phyloP scores from a whole-genome alignment of 768 basidiomycete genomes.

The Pseudohyphozyma bogoriensis region DNA sequence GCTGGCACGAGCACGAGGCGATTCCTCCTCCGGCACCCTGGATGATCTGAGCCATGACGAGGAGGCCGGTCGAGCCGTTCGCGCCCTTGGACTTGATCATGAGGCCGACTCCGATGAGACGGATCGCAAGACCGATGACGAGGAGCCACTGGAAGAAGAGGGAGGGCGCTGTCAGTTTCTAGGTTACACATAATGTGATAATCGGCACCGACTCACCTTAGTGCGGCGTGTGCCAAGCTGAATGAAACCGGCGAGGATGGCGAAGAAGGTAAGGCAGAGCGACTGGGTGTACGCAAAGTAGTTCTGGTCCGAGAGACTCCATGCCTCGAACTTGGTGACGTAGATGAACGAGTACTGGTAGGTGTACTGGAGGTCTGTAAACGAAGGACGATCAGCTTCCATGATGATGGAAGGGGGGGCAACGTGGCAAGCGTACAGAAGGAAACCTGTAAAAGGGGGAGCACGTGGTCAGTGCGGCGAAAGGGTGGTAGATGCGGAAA shows the following conservation, averaged over 20 bases:
- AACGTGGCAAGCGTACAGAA: constrained; percentile 1
- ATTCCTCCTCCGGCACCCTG: constrained; percentile 68
- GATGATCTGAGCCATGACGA: constrained; percentile 59
- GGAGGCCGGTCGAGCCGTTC: constrained; percentile 37
- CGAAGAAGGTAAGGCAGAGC: constrained; percentile 50
- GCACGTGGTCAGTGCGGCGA: constrained; percentile 49
- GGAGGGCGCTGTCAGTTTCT: background rate
- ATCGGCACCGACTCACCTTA: constrained; percentile 43
- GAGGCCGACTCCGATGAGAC: constrained; percentile 54
- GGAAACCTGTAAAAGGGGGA: constrained; percentile 21
- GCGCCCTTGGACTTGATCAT: constrained; percentile 65
- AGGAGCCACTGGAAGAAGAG: constrained; percentile 41
- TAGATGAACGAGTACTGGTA: constrained; percentile 61
- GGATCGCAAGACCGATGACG: constrained; percentile 51
- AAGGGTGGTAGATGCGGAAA: constrained; percentile 9
- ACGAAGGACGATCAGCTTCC: too few species aligned
- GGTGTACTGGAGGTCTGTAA: constrained; percentile 53
- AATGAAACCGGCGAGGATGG: constrained; percentile 50
- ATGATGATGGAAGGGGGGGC: background rate
- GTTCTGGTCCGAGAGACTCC: constrained; percentile 35
- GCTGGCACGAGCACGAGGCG: constrained; percentile 41
- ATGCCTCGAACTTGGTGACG: constrained; percentile 16
- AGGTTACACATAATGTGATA: background rate
- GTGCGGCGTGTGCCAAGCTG: constrained; percentile 50
- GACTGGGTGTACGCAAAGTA: constrained; percentile 44